phyloP scores from a whole-genome alignment of 129 eudicot species.

The Solidago caesia region DNA sequence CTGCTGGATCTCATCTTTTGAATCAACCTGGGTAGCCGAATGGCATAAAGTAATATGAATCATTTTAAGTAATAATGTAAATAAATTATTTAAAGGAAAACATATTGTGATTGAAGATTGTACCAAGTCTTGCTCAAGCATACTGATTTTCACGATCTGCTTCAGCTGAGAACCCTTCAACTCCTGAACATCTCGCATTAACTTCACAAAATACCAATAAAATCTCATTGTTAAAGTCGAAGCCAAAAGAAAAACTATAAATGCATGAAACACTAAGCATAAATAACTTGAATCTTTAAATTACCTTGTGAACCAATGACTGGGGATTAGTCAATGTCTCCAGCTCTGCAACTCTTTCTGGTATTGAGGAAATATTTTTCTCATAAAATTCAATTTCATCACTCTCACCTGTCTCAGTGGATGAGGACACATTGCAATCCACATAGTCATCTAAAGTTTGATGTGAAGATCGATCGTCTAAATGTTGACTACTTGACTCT shows the following conservation, averaged over 20 bases:
- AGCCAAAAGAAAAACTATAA: background rate
- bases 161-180: slow-evolving; percentile 47
- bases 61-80: background rate
- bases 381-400: slow-evolving; percentile 25
- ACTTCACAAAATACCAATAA: slow-evolving; percentile 32
- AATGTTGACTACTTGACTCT: slow-evolving; percentile 12
- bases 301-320: slow-evolving; percentile 41
- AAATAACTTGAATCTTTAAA: background rate
- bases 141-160: slow-evolving; percentile 39
- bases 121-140: slow-evolving; percentile 65
- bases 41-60: background rate
- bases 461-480: slow-evolving; percentile 20
- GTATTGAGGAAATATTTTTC: slow-evolving; percentile 2
- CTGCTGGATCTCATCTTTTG: slow-evolving; percentile 44
- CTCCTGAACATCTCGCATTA: slow-evolving; percentile 47
- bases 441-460: slow-evolving; percentile 10
- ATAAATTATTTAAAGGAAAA: background rate
- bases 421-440: slow-evolving; percentile 6
- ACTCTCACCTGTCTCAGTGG: slow-evolving; percentile 3
- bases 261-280: background rate
- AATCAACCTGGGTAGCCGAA: slow-evolving; percentile 43
- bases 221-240: background rate
- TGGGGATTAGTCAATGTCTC: slow-evolving; percentile 25
- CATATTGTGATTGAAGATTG: slow-evolving; percentile 12
- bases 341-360: slow-evolving; percentile 1